These are phyloP conservation scores for Cladosporium sp. DNA, from an alignment of 2,329 filamentous ascomycete genomes.

Conservation along the genomic window DNA sequence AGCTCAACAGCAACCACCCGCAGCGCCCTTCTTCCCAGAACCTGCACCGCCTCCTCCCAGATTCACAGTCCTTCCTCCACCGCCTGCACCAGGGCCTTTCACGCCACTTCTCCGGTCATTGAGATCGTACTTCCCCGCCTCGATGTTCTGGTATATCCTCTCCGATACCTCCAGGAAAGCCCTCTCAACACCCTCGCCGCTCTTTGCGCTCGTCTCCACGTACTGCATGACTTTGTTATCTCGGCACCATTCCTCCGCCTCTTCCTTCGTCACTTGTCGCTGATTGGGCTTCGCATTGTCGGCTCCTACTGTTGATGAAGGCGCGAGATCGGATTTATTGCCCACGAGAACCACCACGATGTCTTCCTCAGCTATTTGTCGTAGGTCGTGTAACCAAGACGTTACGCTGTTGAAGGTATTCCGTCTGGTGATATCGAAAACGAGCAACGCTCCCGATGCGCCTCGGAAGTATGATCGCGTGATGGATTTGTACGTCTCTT, in stretches of 20 bases:
- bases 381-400: constrained; percentile 89
- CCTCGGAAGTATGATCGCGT: constrained; percentile 92
- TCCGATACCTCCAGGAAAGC: constrained; percentile 93
- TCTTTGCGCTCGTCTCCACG: constrained; percentile 95
- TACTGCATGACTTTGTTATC: constrained; percentile 86
- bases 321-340: constrained; percentile 84
- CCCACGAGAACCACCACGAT: constrained; percentile 94
- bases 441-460: constrained; percentile 71
- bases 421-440: constrained; percentile 88
- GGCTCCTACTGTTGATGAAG: constrained; percentile 35
- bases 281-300: constrained; percentile 48
- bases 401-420: constrained; percentile 84
- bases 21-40: constrained; percentile 6
- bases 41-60: constrained; percentile 24
- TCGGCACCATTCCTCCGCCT: constrained; percentile 86
- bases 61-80: constrained; percentile 40
- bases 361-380: constrained; percentile 91
- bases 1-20: constrained; percentile 5
- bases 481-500: constrained; percentile 96
- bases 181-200: constrained; percentile 86
- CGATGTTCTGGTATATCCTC: constrained; percentile 94
- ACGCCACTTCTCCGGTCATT: constrained; percentile 91
- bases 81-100: constrained; percentile 60
- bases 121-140: constrained; percentile 89
- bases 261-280: constrained; percentile 73